These are phyloP conservation scores for Triticum urartu DNA, from an alignment of 176 grass and related monocot species.

Conservation along the genomic window DNA sequence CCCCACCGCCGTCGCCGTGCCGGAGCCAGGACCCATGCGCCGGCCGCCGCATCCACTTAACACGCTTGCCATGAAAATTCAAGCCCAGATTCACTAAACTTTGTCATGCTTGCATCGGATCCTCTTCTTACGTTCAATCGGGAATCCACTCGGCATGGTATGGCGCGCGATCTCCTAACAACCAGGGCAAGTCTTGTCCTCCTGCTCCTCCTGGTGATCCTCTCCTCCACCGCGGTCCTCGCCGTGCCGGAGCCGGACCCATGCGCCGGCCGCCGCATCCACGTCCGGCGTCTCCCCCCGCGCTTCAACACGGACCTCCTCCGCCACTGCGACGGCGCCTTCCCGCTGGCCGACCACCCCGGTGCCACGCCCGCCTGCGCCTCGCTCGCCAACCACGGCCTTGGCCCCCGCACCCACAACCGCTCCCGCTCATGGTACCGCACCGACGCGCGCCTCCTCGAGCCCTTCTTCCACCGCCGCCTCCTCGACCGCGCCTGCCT, in stretches of 20 bases:
- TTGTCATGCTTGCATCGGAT: no score
- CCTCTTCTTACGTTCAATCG: no score
- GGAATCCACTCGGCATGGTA: no score
- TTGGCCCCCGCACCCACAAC: conserved; percentile 10
- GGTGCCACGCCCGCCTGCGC: not conserved
- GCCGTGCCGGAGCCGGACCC: not conserved
- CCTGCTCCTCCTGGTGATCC: not conserved
- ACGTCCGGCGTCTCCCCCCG: not conserved
- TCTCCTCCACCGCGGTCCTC: not conserved
- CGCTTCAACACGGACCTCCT: conserved; percentile 14
- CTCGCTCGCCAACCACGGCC: conserved; percentile 15
- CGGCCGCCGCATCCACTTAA: no score
- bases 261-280: not conserved
- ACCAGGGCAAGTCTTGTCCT: no score
- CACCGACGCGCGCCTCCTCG: conserved; percentile 4
- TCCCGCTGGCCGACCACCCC: conserved; percentile 13
- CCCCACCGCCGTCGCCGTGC: no score
- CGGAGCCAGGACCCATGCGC: no score
- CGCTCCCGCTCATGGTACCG: not conserved
- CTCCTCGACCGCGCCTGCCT: not conserved
- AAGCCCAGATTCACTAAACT: no score
- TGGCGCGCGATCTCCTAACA: no score
- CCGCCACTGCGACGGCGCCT: not conserved
- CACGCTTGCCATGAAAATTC: no score
- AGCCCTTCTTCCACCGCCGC: conserved; percentile 19